Evolutionary conservation across 2,329 filamentous ascomycete genomes (phyloP), one percentile per base, ranked within the genome.

Genomic region (Fusarium proliferatum): DNA sequence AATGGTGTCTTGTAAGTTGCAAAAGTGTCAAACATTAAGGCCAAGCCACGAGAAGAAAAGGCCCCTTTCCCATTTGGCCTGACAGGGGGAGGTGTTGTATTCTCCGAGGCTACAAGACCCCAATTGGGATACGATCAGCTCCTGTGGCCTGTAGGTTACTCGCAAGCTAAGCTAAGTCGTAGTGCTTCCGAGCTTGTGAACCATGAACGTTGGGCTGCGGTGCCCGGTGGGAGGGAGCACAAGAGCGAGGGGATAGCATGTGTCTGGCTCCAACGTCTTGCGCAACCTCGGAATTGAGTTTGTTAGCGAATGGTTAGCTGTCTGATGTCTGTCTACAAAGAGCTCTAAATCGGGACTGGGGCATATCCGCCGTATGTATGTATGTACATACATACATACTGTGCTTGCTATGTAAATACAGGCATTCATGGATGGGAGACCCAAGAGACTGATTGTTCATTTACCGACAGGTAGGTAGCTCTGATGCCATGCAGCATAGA

Each of bases 51-150:
- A 64, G 64, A 72, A 51, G 49, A 63, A 71, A 70, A 69, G 49
- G 62, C 63, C 66, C 65, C 67, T 76, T 74, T 55, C 53, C 45
- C 60, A 64, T 55, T 71, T 76, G 64, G 69, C 45, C 55, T 68
- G 61, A 52, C 73, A 77, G 33, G 66, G 73, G 73, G 58, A 69
- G 61, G 55, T 67, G 75, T 71, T 73, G 73, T 64, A 70, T 64
- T 61, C 63, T 53, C 67, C 63, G 62, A 71, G 62, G 39, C 34
- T 63, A 49, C 41, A 55, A 65, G 58, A 36, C 55, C 69, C 62
- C 61, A 58, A 76, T 75, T 51, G 34, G 73, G 75, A 53, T 77
- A 63, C 60, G 73, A 76, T 77, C 75, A 64, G 42, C 73, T 56
- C 43, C 42, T 23, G 34, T 56, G 33, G 49, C 49, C 48, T 70